Base-by-base conservation (phyloP, 139 green algal species). In the Closterium sp. region DNA sequence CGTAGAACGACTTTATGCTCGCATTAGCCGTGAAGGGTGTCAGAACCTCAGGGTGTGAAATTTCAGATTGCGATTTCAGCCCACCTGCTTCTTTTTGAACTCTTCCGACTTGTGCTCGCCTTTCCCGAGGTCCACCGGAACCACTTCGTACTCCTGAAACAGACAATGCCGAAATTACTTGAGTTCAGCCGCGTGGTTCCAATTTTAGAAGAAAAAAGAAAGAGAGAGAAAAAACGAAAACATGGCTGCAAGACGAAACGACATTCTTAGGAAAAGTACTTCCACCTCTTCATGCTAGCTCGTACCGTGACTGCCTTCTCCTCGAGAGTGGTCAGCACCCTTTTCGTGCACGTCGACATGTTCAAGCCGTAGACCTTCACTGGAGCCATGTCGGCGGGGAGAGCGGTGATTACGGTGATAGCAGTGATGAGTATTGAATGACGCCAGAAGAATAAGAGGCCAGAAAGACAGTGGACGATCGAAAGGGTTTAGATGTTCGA, bases 301-400 rank as follows among this genome's bases (percentile, higher is more conserved):
- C 33, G 55, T 76, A 76, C 55, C 55, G 55, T 76, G 25, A 91
- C 88, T 3, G 25, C 89, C n/a, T 84, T 69, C 76, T 92, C 89
- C 25, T 87, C 23, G 33, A 55, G 87, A n/a, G 36, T 35, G 89
- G 88, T 93, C 6, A 93, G 31, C 90, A 86, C 88, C 33, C 87
- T 91, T 23, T 33, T 87, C 88, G 81, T 92, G 90, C 90, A 93
- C 0, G 87, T 93, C 19, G 43, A 93, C 25, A 88, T 38, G 34
- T 81, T 64, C 19, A 33, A 21, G 23, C 88, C 88, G 34, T 93
- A 93, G 33, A 93, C 36, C 88, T 92, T 93, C 88, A 92, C 88
- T 33, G 89, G 31, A 30, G 84, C 89, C 85, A 90, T 76, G 55
- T 76, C 55, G 25, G 55, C 55, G 55, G 55, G 16, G 55, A 76